Evolutionary conservation across 1,139 yeast genomes (phyloP).

Genomic region (Debaryomycetaceae sp.): DNA sequence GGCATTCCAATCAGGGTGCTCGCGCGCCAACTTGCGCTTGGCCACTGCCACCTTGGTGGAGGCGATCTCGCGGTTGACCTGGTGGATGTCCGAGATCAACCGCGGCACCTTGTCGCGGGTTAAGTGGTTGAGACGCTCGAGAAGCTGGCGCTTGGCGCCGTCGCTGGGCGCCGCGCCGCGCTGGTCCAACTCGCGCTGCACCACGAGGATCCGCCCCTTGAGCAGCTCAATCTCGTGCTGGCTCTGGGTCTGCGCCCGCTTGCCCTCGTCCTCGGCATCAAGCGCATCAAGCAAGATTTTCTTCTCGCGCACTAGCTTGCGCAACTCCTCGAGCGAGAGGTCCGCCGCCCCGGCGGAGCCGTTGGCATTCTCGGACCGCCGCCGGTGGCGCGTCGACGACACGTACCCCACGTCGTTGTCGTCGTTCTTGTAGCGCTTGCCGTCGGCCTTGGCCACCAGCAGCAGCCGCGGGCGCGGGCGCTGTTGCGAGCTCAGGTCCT

Average conservation of each 20-base stretch:
- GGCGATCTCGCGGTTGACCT: slow-evolving; percentile 67
- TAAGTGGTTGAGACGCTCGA: slow-evolving; percentile 48
- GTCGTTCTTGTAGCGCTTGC: slow-evolving; percentile 65
- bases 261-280: slow-evolving; percentile 64
- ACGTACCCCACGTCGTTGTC: slow-evolving; percentile 61
- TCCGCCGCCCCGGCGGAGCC: slow-evolving; percentile 9
- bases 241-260: slow-evolving; percentile 22
- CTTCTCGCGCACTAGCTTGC: slow-evolving; percentile 65
- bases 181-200: slow-evolving; percentile 45
- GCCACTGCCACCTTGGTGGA: slow-evolving; percentile 60
- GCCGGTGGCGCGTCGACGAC: slow-evolving; percentile 63
- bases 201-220: slow-evolving; percentile 55
- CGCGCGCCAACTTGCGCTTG: slow-evolving; percentile 48
- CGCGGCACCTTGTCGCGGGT: slow-evolving; percentile 65
- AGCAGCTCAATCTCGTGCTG: slow-evolving; percentile 56
- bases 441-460: slow-evolving; percentile 38
- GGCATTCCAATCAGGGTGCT: slow-evolving; percentile 57
- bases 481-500: slow-evolving; percentile 31
- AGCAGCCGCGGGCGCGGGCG: slow-evolving; percentile 41
- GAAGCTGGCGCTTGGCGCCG: slow-evolving; percentile 39
- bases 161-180: slow-evolving; percentile 27
- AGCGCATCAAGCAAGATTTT: slow-evolving; percentile 65
- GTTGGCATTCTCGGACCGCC: slow-evolving; percentile 17
- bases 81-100: slow-evolving; percentile 56
- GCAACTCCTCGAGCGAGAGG: slow-evolving; percentile 44